Conservation (phyloP, 352 stramenopile genomes). For the Globisporangium yorkense region DNA sequence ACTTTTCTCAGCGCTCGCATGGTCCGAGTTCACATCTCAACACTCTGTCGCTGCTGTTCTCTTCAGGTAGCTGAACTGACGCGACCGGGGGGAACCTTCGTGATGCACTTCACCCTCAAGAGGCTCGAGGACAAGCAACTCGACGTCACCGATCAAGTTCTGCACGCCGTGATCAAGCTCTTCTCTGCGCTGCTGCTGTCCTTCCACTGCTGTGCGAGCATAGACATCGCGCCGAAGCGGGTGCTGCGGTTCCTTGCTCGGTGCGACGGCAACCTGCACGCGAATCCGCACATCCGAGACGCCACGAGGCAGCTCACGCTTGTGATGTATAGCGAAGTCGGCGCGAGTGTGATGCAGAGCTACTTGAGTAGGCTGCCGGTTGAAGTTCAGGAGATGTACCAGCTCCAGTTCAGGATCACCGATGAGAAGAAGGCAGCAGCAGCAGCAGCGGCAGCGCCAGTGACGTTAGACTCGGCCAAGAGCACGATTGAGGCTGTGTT, state of each 20-base stretch:
- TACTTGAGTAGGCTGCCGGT: conserved; percentile 1
- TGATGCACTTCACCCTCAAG: conserved; percentile 30
- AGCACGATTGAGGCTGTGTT: conserved; percentile 7
- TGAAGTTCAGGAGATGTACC: conserved; percentile 4
- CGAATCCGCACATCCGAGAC: conserved; percentile 33
- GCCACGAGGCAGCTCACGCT: conserved; percentile 32
- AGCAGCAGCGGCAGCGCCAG: neutral
- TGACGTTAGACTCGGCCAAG: neutral
- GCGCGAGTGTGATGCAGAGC: conserved; percentile 15
- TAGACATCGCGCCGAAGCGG: conserved; percentile 34
- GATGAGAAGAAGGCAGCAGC: neutral
- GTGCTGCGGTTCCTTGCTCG: conserved; percentile 31
- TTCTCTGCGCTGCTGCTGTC: conserved; percentile 27
- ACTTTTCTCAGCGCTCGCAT: conserved; percentile 1
- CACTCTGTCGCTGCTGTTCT: neutral
- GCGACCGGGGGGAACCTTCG: conserved; percentile 27
- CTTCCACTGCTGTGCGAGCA: conserved; percentile 42
- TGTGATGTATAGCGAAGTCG: conserved; percentile 29
- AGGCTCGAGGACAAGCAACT: conserved; percentile 17
- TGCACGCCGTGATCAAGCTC: conserved; percentile 38
- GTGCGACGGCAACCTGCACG: conserved; percentile 25
- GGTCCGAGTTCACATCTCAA: conserved; percentile 2
- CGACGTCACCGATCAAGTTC: conserved; percentile 16
- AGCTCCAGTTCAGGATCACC: conserved; percentile 1
- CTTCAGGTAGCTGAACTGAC: conserved; percentile 27